Conservation (phyloP, 2,329 filamentous ascomycete genomes). For the Coniochaeta hoffmannii region DNA sequence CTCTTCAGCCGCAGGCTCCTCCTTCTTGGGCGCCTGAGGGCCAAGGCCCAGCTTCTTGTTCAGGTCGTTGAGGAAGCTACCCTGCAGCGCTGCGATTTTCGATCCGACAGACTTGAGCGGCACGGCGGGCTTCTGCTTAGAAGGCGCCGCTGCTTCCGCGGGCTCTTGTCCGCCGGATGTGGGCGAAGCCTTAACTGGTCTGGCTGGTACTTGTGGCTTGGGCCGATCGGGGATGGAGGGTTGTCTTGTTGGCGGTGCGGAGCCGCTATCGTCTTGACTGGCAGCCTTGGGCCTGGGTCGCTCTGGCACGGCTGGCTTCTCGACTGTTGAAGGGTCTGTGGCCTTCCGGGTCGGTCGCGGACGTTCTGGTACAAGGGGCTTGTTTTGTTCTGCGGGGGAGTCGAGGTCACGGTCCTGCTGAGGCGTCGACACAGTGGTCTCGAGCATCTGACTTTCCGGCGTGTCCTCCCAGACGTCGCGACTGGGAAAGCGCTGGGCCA, state of each 20-base stretch:
- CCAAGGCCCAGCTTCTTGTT: slow-evolving; percentile 85
- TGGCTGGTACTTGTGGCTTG: slow-evolving; percentile 54
- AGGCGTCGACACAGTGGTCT: slow-evolving; percentile 61
- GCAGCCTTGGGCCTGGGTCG: slow-evolving; percentile 45
- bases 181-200: slow-evolving; percentile 50
- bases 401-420: slow-evolving; percentile 40
- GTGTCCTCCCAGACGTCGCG: slow-evolving; percentile 92
- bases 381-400: slow-evolving; percentile 33
- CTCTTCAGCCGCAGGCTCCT: slow-evolving; percentile 50
- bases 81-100: slow-evolving; percentile 88
- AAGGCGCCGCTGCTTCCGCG: slow-evolving; percentile 33
- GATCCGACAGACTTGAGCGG: slow-evolving; percentile 70
- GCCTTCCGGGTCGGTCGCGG: slow-evolving; percentile 32
- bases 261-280: slow-evolving; percentile 24
- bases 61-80: slow-evolving; percentile 86
- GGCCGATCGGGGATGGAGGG: slow-evolving; percentile 43
- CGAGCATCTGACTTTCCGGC: slow-evolving; percentile 73
- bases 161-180: slow-evolving; percentile 25
- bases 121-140: slow-evolving; percentile 72
- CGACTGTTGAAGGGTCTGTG: slow-evolving; percentile 20
- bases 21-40: slow-evolving; percentile 71
- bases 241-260: slow-evolving; percentile 17
- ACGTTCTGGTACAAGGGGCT: slow-evolving; percentile 55
- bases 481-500: slow-evolving; percentile 75
- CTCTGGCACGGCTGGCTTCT: slow-evolving; percentile 40